Evolutionary conservation across 805 yeast species (phyloP).

Genomic region (Ascoidea asiatica): DNA sequence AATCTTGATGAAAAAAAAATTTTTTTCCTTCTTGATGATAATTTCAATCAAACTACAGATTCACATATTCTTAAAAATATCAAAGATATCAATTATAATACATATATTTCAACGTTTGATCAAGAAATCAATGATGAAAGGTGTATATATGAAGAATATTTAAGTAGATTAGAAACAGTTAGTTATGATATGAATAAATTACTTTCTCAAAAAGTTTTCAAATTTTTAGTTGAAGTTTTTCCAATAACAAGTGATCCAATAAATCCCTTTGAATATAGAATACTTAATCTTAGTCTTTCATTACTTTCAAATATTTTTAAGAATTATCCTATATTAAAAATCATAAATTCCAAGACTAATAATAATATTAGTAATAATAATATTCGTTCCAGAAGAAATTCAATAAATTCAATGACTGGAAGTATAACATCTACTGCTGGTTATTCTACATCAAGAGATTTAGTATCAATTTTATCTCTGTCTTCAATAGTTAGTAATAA

Average conservation of each 20-base stretch:
- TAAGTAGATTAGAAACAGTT: conserved; percentile 1
- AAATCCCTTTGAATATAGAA: conserved; percentile 9
- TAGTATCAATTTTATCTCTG: conserved; percentile 1
- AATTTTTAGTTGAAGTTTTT: conserved; percentile 5
- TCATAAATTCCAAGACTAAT: background rate
- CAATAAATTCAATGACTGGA: conserved; percentile 12
- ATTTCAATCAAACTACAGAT: background rate
- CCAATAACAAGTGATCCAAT: conserved; percentile 2
- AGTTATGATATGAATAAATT: conserved; percentile 3
- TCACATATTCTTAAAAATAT: background rate
- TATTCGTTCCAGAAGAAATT: conserved; percentile 9
- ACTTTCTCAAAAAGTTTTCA: conserved; percentile 5
- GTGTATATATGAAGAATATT: conserved; percentile 2
- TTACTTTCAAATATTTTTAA: conserved; percentile 6
- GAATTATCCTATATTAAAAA: conserved; percentile 7
- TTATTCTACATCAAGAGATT: conserved; percentile 12
- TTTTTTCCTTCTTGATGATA: background rate
- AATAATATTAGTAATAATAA: background rate
- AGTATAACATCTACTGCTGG: conserved; percentile 12
- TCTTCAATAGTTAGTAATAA: background rate
- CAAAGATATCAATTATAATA: conserved; percentile 1
- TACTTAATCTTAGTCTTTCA: conserved; percentile 5
- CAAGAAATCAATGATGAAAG: conserved; percentile 2
- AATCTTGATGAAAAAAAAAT: background rate
- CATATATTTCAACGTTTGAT: conserved; percentile 2